Base-by-base conservation (phyloP, 108 stramenopile species). In the Cyclotella cryptica region DNA sequence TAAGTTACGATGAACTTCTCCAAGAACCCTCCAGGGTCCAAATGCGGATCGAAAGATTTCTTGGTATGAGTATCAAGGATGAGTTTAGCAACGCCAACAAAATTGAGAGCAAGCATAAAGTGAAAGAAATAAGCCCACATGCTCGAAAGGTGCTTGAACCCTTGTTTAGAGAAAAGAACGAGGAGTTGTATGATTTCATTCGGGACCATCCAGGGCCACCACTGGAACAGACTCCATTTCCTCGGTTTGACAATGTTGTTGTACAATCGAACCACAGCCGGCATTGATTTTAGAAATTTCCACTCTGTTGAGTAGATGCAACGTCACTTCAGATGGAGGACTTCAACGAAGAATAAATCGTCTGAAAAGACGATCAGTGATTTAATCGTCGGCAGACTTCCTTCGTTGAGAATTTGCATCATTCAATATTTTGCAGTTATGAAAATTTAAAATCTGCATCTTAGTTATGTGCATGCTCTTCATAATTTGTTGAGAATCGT, bases 161-260 rank as follows among this genome's bases (percentile, higher is more conserved):
- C 5, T 19, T 66, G 26, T 80, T 80, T 42, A 15, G 43, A 45
- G 3, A 61, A 13, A 30, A 54, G 18, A 82, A 82, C 49, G 49
- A 82, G 26, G 45, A 77, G 13, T 40, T 82, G 18, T 77, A 77
- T 72, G 44, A 66, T 15, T 62, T 82, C 15, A 21, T 82, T n/a
- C 44, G 39, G 0, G 8, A 40, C 1, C 61, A 66, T 65, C 69
- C 70, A 14, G 81, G 69, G 28, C 81, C 81, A 12, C 44, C 61
- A 0, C 77, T 82, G 75, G 75, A 82, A 29, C 52, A 82, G 43
- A 63, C 8, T 24, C 81, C 81, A 3, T 81, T 81, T 58, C 74
- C 74, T 35, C 19, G 45, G 63, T 81, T 81, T 64, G 10, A 66
- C 24, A 26, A 24, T 26, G 19, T 21, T 35, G 6, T 2, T 35